Base-by-base conservation (phyloP, 2,329 filamentous ascomycete species). In the Emmonsiellopsis sp. region DNA sequence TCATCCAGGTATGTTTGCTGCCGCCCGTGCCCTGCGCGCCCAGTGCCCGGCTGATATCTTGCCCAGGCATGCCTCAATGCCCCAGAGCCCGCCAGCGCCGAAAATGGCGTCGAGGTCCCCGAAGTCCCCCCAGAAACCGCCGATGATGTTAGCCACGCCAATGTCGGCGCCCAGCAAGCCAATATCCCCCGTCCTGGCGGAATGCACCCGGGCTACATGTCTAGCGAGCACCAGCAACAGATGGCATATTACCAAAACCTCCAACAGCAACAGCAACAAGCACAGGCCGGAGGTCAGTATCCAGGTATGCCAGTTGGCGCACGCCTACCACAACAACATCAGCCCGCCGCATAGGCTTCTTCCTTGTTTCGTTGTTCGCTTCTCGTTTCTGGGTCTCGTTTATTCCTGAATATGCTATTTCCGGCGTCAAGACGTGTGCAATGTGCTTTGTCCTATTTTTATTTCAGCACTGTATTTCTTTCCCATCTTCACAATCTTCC, bases 1-100 rank as follows among this genome's bases (percentile, higher is more conserved):
- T 98, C 60, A 97, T 98, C 62, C 93, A 98, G 84, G 93, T 96
- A 82, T 60, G 83, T 64, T 37, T 27, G 21, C 21, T 27, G 21
- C 21, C 21, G 21, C 21, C 21, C 21, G 39, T 21, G 14, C 39
- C 14, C 39, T 40, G 8, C 13, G 21, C 37, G 4, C 32, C 39
- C n/a, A 14, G 21, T 27, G 21, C 21, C 21, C 21, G 5, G 21
- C 21, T 27, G 21, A 27, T 27, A 1, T 14, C n/a, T 47, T 7
- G 8, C 52, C 33, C 51, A 97, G 92, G 91, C 93, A 50, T 98
- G 93, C 69, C 75, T 98, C 57, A 98, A 98, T 71, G 93, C 93
- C 17, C 93, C 93, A 42, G 93, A 98, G 71, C 91, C 92, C 27
- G 81, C 84, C 36, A 87, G 87, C 65, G 84, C 83, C 64, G 88